These are phyloP conservation scores for Trametes cingulata DNA, from an alignment of 768 basidiomycete species.

Conservation along the genomic window DNA sequence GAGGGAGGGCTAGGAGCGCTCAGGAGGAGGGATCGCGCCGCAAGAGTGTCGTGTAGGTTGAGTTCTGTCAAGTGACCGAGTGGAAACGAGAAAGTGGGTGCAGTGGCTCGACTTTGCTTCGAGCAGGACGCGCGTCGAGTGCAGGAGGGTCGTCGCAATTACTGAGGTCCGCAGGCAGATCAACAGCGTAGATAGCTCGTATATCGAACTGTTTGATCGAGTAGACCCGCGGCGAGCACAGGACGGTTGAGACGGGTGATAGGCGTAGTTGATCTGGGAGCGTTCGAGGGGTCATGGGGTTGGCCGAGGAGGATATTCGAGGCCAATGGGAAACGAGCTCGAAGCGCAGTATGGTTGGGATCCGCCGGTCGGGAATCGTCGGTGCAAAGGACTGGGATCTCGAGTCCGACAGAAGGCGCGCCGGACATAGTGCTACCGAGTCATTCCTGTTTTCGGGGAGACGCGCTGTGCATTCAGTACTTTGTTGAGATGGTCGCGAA, in stretches of 20 bases:
- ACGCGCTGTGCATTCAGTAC: neutral
- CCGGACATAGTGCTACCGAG: neutral
- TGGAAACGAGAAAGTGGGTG: too few species aligned
- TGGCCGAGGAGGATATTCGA: neutral
- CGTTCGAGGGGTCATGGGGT: constrained; percentile 2
- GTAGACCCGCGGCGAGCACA: neutral
- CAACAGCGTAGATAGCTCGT: neutral
- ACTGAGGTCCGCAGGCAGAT: neutral
- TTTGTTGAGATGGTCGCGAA: too few species aligned
- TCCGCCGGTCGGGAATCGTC: constrained; percentile 11
- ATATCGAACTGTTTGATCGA: neutral
- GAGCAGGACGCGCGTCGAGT: neutral
- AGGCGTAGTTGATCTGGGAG: constrained; percentile 7
- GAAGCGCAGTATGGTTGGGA: neutral
- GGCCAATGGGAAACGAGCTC: constrained; percentile 1
- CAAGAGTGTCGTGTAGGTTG: too few species aligned
- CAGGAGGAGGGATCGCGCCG: neutral
- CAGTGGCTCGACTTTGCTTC: too few species aligned
- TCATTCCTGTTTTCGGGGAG: neutral
- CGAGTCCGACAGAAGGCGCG: neutral
- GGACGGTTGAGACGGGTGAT: neutral
- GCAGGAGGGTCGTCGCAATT: too few species aligned
- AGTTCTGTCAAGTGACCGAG: too few species aligned
- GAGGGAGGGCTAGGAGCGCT: neutral
- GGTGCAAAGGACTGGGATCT: neutral